phyloP scores from a whole-genome alignment of 2,329 filamentous ascomycete species.

The Didymella lethalis region DNA sequence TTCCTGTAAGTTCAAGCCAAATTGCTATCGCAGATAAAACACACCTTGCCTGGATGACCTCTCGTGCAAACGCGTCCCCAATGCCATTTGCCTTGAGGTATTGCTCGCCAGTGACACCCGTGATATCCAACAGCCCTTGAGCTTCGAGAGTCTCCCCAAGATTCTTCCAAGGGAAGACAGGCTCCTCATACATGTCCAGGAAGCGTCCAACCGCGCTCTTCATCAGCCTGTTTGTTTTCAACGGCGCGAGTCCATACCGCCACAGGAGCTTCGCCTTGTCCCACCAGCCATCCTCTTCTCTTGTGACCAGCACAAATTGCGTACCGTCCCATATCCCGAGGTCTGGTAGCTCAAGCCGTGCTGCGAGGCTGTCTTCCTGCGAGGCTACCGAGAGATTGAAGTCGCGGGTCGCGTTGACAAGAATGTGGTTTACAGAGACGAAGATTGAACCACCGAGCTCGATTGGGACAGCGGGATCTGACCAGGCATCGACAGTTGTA shows the following conservation, averaged over 20 bases:
- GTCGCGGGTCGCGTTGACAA: conserved; percentile 73
- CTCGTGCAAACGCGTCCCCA: conserved; percentile 70
- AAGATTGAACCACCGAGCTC: conserved; percentile 95
- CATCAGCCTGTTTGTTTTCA: conserved; percentile 76
- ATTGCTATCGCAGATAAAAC: background rate
- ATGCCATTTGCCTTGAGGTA: conserved; percentile 75
- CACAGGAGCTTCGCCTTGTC: conserved; percentile 80
- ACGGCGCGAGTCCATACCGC: conserved; percentile 83
- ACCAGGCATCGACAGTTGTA: conserved; percentile 81
- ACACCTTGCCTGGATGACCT: conserved; percentile 79
- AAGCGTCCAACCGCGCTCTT: conserved; percentile 76
- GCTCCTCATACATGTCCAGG: conserved; percentile 78
- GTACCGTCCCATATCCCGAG: conserved; percentile 87
- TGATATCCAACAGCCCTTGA: conserved; percentile 71
- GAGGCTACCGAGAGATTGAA: conserved; percentile 70
- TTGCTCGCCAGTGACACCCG: conserved; percentile 75
- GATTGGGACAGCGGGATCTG: conserved; percentile 71
- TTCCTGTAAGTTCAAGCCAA: conserved; percentile 3
- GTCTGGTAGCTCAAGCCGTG: conserved; percentile 45
- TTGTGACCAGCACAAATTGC: conserved; percentile 72
- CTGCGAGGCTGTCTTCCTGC: conserved; percentile 46
- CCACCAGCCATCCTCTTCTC: conserved; percentile 75
- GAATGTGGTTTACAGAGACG: conserved; percentile 81
- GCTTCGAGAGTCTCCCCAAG: conserved; percentile 73
- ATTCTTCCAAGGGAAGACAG: conserved; percentile 83